Evolutionary conservation across 768 basidiomycete genomes (phyloP), one percentile per base, ranked within the genome.

Genomic region (Dentipellis sp.): DNA sequence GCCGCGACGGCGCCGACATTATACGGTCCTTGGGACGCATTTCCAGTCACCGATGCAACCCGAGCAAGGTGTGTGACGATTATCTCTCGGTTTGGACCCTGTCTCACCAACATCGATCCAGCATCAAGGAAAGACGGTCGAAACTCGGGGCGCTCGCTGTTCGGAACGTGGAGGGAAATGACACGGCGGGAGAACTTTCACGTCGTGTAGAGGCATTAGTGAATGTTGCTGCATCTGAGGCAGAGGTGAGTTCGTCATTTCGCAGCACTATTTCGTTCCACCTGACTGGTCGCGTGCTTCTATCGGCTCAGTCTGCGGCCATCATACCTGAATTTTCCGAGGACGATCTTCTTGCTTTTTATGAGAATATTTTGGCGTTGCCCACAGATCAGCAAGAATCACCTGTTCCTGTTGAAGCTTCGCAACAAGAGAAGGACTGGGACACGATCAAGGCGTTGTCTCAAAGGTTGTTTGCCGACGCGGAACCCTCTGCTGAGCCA

Each of bases 281-380:
- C 29, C 29, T 29, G 29, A 29, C 29, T 29, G 29, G 29, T 29
- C 29, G 29, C 29, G 29, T 29, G 29, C 29, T 29, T 29, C 29
- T 6, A 29, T 29, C 29, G 29, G 29, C 29, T 29, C 29, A 29
- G 29, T 29, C 54, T 3, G 12, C 46, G 7, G 29, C 46, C 3
- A 16, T 36, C 3, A 22, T 23, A 10, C 12, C 50, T 52, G 58
- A 50, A 36, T 70, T 69, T 59, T 65, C 70, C 0, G 76, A 78
- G 22, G 65, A 66, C 4, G 69, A 78, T 16, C 64, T 77, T 7
- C 58, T 68, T 4, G 59, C 66, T 6, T 58, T 80, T 21, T 80
- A 78, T 52, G 66, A 71, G 35, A 73, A 76, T 50, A 56, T 80
- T 3, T 65, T 78, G 36, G 56, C 64, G 11, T 50, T 65, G 7